Evolutionary conservation across 2,329 filamentous ascomycete species (phyloP).

Genomic region (Claviceps africana): DNA sequence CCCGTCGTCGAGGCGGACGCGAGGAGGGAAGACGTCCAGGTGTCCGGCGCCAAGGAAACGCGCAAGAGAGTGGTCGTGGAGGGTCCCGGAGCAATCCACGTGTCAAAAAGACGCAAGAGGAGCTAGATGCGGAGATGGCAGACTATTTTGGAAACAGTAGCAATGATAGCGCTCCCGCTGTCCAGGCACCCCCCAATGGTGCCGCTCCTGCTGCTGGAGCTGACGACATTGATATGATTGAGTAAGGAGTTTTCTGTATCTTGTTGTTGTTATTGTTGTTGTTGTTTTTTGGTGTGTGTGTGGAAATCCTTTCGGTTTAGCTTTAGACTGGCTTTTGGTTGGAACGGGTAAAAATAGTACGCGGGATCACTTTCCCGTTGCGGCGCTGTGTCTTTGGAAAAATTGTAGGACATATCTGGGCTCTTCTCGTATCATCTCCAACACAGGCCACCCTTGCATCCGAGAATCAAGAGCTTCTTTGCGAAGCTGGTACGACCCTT

Average conservation of each 20-base stretch:
- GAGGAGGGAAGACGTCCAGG: constrained; percentile 39
- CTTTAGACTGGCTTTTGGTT: not conserved
- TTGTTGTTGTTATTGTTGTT: not conserved
- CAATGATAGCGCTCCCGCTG: constrained; percentile 17
- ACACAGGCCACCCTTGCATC: not conserved
- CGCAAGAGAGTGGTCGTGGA: constrained; percentile 22
- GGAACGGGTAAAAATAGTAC: not conserved
- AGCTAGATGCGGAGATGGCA: constrained; percentile 92
- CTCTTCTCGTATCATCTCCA: not conserved
- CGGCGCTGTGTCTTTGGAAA: not conserved
- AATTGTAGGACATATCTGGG: not conserved
- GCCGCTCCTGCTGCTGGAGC: constrained; percentile 18
- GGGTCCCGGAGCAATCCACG: constrained; percentile 34
- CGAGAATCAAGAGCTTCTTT: not conserved
- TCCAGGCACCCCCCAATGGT: constrained; percentile 15
- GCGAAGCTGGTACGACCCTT: not conserved
- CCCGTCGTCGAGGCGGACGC: constrained; percentile 35
- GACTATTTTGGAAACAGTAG: constrained; percentile 61
- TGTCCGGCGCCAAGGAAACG: constrained; percentile 22
- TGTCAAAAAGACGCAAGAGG: constrained; percentile 74
- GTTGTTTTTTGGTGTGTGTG: not conserved
- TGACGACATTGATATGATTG: constrained; percentile 60
- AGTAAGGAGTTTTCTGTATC: constrained; percentile 23
- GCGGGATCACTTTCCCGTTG: not conserved
- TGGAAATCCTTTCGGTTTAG: not conserved